Evolutionary conservation across 805 yeast genomes (phyloP).

Genomic region (Barnettozyma populi): DNA sequence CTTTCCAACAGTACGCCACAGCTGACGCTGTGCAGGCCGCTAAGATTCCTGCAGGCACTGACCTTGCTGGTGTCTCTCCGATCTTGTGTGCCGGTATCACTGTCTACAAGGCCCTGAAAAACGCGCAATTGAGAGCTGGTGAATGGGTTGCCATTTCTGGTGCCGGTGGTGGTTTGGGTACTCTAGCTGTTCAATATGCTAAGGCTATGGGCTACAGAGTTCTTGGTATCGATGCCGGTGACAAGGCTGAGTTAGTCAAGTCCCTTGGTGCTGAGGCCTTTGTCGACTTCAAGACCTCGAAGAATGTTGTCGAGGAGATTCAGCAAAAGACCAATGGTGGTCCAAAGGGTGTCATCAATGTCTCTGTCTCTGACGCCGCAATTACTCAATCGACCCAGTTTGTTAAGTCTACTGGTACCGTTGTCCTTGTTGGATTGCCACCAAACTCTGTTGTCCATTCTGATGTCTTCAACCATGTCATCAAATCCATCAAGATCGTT

Average conservation of each 20-base stretch:
- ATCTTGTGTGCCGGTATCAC: constrained; percentile 89
- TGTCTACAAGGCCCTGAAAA: constrained; percentile 83
- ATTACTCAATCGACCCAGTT: constrained; percentile 53
- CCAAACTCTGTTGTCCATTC: constrained; percentile 67
- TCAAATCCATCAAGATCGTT: constrained; percentile 60
- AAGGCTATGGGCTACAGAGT: constrained; percentile 17
- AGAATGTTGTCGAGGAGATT: constrained; percentile 50
- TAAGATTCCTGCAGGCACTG: constrained; percentile 62
- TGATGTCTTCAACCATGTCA: constrained; percentile 64
- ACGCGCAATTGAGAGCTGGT: constrained; percentile 61
- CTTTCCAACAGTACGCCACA: constrained; percentile 85
- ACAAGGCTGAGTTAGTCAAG: constrained; percentile 17
- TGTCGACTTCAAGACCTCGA: constrained; percentile 50
- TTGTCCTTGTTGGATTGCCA: constrained; percentile 70
- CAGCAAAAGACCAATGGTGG: constrained; percentile 59
- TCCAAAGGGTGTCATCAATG: constrained; percentile 67
- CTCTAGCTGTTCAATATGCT: constrained; percentile 15
- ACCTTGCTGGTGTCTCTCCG: constrained; percentile 72
- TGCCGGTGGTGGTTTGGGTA: constrained; percentile 17
- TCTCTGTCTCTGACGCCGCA: constrained; percentile 63
- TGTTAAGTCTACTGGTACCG: constrained; percentile 61
- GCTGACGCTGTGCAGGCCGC: constrained; percentile 89
- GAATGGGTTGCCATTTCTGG: constrained; percentile 33
- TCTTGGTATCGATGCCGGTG: constrained; percentile 14
- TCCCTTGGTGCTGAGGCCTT: constrained; percentile 57